These are phyloP conservation scores for Porcisia hertigi DNA, from an alignment of 208 protist genomes.

Conservation along the genomic window DNA sequence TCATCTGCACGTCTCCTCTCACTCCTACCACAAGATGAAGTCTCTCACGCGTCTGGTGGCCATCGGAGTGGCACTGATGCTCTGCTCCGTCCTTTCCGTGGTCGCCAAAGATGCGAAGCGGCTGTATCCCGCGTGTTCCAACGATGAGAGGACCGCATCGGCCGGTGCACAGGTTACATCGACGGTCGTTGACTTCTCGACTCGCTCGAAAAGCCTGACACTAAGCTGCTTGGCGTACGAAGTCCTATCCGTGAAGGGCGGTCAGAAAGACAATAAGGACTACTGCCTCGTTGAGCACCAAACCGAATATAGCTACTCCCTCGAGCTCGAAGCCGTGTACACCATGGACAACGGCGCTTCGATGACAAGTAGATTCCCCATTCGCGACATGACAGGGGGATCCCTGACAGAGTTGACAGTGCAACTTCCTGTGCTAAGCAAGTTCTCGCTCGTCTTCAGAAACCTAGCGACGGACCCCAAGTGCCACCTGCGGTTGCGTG, in stretches of 20 bases:
- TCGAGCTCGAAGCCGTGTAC: conserved; percentile 49
- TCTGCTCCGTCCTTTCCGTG: conserved; percentile 7
- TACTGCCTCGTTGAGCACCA: conserved; percentile 62
- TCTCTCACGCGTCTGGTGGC: neutral
- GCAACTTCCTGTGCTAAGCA: conserved; percentile 29
- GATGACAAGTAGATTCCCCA: conserved; percentile 43
- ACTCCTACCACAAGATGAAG: neutral
- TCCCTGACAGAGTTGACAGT: conserved; percentile 49
- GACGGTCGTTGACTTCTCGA: conserved; percentile 26
- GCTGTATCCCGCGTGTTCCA: conserved; percentile 61
- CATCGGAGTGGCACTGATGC: conserved; percentile 22
- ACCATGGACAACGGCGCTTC: conserved; percentile 14
- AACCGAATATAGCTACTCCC: conserved; percentile 59
- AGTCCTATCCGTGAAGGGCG: conserved; percentile 42
- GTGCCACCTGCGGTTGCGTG: conserved; percentile 52
- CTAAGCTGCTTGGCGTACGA: conserved; percentile 71
- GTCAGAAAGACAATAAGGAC: conserved; percentile 31
- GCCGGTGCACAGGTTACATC: conserved; percentile 21
- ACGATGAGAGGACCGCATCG: conserved; percentile 18
- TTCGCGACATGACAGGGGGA: conserved; percentile 61
- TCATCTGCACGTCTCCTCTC: neutral
- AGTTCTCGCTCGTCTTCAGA: conserved; percentile 59
- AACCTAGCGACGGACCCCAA: conserved; percentile 42
- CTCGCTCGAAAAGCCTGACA: conserved; percentile 14
- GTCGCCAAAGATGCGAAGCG: conserved; percentile 21